phyloP scores from a whole-genome alignment of 2,329 filamentous ascomycete genomes.

The Colletotrichum godetiae region DNA sequence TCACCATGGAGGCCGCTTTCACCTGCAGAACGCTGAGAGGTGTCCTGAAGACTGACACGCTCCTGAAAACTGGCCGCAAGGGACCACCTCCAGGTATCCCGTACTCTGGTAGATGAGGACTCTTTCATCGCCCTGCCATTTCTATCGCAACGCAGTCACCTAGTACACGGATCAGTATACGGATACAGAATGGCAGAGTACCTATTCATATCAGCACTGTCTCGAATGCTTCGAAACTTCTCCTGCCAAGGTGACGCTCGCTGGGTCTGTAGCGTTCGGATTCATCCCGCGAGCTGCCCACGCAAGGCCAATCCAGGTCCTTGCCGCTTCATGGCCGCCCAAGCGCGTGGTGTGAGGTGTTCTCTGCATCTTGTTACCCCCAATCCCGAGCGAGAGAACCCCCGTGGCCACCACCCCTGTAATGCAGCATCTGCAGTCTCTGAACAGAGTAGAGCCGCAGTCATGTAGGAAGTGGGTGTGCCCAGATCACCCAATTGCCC shows the following conservation, averaged over 20 bases:
- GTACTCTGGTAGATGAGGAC: neutral
- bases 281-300: neutral
- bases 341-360: slow-evolving; percentile 4
- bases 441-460: neutral
- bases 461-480: slow-evolving; percentile 10
- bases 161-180: too few species aligned
- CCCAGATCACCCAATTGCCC: slow-evolving; percentile 19
- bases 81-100: neutral
- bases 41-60: neutral
- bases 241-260: neutral
- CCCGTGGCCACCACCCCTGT: slow-evolving; percentile 8
- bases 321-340: neutral
- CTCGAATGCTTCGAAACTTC: neutral
- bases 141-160: neutral
- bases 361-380: neutral
- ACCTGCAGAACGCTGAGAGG: neutral
- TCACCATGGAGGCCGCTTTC: neutral
- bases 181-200: too few species aligned
- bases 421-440: slow-evolving; percentile 4
- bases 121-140: slow-evolving; percentile 5
- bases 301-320: neutral
- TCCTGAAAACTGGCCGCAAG: neutral
- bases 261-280: neutral
- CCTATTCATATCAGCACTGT: neutral
- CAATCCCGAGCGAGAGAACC: slow-evolving; percentile 11